Base-by-base conservation (phyloP, 2,329 filamentous ascomycete species). In the Ophiostoma fasciatum region DNA sequence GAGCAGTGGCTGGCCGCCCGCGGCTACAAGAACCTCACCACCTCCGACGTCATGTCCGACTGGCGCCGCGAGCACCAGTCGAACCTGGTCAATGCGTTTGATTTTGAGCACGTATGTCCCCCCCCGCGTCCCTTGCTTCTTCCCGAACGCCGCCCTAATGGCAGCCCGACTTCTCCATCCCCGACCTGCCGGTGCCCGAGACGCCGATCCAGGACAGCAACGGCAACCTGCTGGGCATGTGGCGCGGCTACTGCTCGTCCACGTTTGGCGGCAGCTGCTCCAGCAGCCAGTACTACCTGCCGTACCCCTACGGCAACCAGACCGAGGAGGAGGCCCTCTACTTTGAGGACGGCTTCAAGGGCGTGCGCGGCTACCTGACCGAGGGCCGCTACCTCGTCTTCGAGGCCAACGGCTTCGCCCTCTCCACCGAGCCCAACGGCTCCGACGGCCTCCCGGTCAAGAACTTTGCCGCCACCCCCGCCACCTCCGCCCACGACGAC, bases 341-440 rank as follows among this genome's bases (percentile, higher is more conserved):
- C 28, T 63, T 61, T n/a, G 68, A 72, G 44, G 52, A 64, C 26
- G 68, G 68, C 2, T 71, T 62, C 57, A 73, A 73, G 49, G 46
- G 57, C 22, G 56, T 66, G 21, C 54, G 67, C 3, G 68, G 68
- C 1, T 54, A 59, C 17, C 51, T 72, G 19, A 71, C 65, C 5
- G 68, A 72, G 46, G 68, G 68, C 10, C 63, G 66, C 14, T 70
- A 63, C 45, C 55, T 72, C 12, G 61, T 63, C 5, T 63, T 71
- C 36, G 66, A 68, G 45, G 49, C 53, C 36, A 49, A 53, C 23
- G 61, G 61, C n/a, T 52, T 47, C 14, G 64, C 64, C 0, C 52
- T 70, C 13, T 52, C 52, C 7, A 60, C 58, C 36, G 38, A 48
- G 4, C 48, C 49, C 27, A 30, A 11, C 9, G 20, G 15, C 28